These are phyloP conservation scores for Teratosphaeria zuluensis DNA, from an alignment of 2,329 filamentous ascomycete species.

Conservation along the genomic window DNA sequence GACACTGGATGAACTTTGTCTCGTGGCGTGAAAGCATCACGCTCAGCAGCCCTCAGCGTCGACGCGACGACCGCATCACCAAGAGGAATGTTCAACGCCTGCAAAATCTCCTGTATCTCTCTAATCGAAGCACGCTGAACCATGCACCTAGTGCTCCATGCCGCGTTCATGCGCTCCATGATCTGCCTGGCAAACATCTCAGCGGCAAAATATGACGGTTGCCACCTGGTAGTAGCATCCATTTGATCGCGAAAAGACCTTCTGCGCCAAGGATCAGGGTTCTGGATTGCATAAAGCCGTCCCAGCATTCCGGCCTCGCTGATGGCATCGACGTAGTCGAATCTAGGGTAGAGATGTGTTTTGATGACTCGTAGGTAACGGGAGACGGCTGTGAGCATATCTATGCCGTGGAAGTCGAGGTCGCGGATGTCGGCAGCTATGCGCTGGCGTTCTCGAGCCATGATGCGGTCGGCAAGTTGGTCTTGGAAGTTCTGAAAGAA, in stretches of 20 bases:
- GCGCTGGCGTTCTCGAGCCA: not conserved
- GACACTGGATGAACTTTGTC: not conserved
- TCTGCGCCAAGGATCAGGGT: not conserved
- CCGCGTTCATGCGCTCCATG: not conserved
- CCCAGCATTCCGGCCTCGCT: not conserved
- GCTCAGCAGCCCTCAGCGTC: not conserved
- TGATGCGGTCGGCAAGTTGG: not conserved
- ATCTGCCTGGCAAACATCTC: not conserved
- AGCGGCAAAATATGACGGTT: not conserved
- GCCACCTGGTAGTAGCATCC: not conserved
- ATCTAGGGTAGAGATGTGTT: not conserved
- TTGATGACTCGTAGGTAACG: not conserved
- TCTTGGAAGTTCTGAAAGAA: not conserved
- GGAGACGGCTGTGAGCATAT: not conserved
- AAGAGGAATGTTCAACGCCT: not conserved
- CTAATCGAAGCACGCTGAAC: not conserved
- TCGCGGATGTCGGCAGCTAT: not conserved
- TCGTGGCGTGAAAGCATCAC: too few species aligned
- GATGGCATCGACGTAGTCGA: not conserved
- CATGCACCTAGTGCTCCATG: not conserved
- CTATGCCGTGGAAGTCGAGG: not conserved
- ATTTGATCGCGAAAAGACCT: not conserved
- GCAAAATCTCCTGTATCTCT: not conserved
- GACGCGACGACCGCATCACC: not conserved
- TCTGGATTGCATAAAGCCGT: not conserved